Base-by-base conservation (phyloP, 2,329 filamentous ascomycete genomes). In the Emmonsia crescens region DNA sequence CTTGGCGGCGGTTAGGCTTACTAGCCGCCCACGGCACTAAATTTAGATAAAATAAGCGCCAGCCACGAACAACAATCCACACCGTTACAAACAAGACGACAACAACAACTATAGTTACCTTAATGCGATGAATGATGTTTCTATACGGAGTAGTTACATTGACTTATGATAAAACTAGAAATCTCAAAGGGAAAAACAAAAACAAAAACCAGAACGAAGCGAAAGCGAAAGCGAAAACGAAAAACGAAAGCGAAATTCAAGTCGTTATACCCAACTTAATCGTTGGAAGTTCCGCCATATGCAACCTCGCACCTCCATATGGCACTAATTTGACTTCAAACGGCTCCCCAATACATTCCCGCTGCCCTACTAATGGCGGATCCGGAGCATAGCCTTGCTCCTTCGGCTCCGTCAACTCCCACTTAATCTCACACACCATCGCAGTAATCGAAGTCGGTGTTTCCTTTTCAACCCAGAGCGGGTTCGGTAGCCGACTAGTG, bases 301-400 rank as follows among this genome's bases (percentile, higher is more conserved):
- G 78, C 61, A 80, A 66, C 66, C 78, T 79, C 16, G 78, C 74
- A 46, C 75, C 75, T 1, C 77, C 78, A 68, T 77, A 80, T n/a
- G 78, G 79, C 14, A 76, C 71, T 21, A 80, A 62, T n/a, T 71
- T 71, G 14, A 74, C 67, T 57, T 71, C 68, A 61, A 72, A 73
- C n/a, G 66, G 69, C 48, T 70, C 64, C 0, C 74, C 73, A 2
- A 74, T 71, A 44, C 74, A 76, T 12, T 71, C 70, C 31, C 73
- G 68, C 24, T 71, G 66, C 12, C 68, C 68, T 33, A 68, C 65
- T 38, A 72, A 61, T 5, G 75, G 74, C 8, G 72, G 72, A 8
- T 70, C 69, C 12, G 72, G 70, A 3, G 73, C 73, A 58, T 70
- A 71, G 52, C 76, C 75, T 14, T 42, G 40, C 44, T 44, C 55